These are phyloP conservation scores for Beauveria sp. DNA, from an alignment of 2,329 filamentous ascomycete species.

Conservation along the genomic window DNA sequence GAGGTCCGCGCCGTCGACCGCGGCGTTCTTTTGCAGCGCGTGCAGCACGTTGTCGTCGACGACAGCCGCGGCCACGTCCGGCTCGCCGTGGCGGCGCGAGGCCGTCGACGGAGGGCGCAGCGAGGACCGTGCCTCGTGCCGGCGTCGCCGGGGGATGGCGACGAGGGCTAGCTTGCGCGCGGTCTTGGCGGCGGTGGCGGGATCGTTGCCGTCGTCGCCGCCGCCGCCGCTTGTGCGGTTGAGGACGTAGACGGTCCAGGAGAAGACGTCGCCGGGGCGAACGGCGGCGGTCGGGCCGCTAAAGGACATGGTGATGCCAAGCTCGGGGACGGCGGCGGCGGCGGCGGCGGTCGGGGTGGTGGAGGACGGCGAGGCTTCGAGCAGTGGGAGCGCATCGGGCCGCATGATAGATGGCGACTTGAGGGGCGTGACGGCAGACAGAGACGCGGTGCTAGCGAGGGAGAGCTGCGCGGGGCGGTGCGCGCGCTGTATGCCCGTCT, in stretches of 20 bases:
- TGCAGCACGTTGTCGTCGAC: constrained; percentile 66
- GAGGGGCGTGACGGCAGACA: constrained; percentile 45
- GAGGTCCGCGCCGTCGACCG: constrained; percentile 57
- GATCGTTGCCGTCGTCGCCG: constrained; percentile 22
- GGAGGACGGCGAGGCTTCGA: constrained; percentile 39
- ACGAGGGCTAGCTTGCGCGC: constrained; percentile 63
- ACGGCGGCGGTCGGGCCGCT: constrained; percentile 50
- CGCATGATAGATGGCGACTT: constrained; percentile 49
- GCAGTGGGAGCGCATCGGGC: constrained; percentile 52
- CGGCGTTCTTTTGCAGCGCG: constrained; percentile 59
- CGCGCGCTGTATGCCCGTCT: constrained; percentile 49
- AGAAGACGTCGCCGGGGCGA: constrained; percentile 58
- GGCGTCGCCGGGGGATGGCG: constrained; percentile 57
- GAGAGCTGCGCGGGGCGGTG: constrained; percentile 59
- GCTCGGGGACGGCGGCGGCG: constrained; percentile 45
- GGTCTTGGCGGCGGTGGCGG: constrained; percentile 26
- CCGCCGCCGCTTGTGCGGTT: constrained; percentile 52
- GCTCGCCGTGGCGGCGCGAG: constrained; percentile 27
- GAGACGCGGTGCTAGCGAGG: constrained; percentile 40
- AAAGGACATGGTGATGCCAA: constrained; percentile 71
- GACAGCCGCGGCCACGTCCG: constrained; percentile 54
- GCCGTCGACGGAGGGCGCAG: constrained; percentile 45
- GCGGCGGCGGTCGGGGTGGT: constrained; percentile 20
- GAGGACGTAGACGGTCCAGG: constrained; percentile 67
- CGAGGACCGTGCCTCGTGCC: constrained; percentile 42